phyloP scores from a whole-genome alignment of 208 protist genomes.

The Strigomonas culicis region DNA sequence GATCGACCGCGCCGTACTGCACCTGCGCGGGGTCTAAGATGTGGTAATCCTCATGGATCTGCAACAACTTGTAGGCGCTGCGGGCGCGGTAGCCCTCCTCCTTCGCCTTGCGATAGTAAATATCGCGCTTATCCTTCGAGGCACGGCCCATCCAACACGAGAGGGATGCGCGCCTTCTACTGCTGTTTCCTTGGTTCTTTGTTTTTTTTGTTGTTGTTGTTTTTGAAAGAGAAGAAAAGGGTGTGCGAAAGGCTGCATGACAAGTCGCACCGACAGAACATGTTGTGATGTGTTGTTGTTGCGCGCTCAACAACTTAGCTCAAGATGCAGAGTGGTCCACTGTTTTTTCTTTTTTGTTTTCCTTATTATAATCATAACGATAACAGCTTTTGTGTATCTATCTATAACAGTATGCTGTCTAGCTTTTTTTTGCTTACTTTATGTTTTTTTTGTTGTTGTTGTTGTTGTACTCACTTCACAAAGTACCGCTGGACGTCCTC shows the following conservation, averaged over 20 bases:
- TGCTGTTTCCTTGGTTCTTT: background rate
- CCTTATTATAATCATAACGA: background rate
- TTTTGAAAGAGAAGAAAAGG: constrained; percentile 5
- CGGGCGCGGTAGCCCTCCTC: constrained; percentile 98
- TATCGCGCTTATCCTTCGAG: constrained; percentile 98
- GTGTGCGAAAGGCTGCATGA: too few relatives aligned
- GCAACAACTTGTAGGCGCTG: constrained; percentile 99
- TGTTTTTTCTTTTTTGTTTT: constrained; percentile 1
- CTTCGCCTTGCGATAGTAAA: constrained; percentile 99
- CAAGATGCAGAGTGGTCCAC: background rate
- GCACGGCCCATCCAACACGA: constrained; percentile 89
- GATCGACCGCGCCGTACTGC: constrained; percentile 95
- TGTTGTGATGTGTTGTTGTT: too few relatives aligned
- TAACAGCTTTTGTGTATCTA: background rate
- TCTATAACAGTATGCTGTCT: background rate
- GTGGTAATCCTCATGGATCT: constrained; percentile 98
- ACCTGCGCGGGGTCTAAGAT: constrained; percentile 87
- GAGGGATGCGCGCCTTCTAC: too few relatives aligned
- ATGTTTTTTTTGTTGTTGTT: constrained; percentile 9
- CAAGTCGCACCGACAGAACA: too few relatives aligned
- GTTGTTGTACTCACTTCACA: constrained; percentile 20
- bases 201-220: background rate
- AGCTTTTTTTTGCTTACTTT: too few relatives aligned
- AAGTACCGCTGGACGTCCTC: constrained; percentile 78
- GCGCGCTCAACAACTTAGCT: too few relatives aligned